phyloP scores from a whole-genome alignment of 116 monocot genomes.

The Papilionanthe hybrid region DNA sequence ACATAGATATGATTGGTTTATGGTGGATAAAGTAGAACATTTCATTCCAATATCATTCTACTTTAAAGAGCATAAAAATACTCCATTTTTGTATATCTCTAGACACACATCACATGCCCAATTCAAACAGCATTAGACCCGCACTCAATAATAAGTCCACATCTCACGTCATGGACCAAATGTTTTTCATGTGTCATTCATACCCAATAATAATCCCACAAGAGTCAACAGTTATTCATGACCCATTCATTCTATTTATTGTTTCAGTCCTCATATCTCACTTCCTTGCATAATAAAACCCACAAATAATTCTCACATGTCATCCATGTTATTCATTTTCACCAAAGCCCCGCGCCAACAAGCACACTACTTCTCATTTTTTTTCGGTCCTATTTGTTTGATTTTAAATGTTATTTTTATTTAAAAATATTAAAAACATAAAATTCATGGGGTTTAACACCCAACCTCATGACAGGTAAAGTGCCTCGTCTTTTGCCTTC shows the following conservation, averaged over 20 bases:
- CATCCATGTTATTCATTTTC: no score
- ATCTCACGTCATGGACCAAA: conserved; percentile 3
- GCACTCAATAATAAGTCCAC: conserved; percentile 3
- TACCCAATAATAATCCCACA: neutral
- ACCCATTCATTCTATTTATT: neutral
- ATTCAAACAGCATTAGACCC: conserved; percentile 8
- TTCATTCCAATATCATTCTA: no score
- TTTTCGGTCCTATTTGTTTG: no score
- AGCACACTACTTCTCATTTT: no score
- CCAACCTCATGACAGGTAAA: no score
- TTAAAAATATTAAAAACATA: no score
- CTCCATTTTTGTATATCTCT: neutral
- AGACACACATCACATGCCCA: neutral
- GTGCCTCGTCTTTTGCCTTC: no score
- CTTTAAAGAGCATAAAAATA: neutral
- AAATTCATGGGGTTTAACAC: no score
- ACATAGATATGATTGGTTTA: neutral
- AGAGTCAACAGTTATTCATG: neutral
- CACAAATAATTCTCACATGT: no score
- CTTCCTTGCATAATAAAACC: neutral
- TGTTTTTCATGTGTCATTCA: neutral
- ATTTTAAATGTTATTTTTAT: no score
- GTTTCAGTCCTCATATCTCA: neutral
- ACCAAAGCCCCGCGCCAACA: no score
- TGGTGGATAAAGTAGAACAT: neutral